Evolutionary conservation across 2,329 filamentous ascomycete genomes (phyloP).

Genomic region (Phialophora expanda): DNA sequence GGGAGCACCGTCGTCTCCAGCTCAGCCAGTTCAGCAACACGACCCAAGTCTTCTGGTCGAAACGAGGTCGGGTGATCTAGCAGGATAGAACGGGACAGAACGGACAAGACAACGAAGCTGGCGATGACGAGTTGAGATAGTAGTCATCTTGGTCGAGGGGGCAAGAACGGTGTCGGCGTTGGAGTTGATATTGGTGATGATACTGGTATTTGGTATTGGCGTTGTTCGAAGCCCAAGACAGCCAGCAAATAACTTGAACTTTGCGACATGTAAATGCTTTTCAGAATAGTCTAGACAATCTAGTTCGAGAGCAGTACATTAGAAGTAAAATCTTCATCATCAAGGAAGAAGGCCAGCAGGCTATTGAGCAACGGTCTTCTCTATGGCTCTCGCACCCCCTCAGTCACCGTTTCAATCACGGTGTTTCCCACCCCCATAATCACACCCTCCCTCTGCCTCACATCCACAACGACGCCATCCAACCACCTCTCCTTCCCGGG

Average conservation of each 20-base stretch:
- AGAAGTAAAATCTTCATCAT: too few relatives aligned
- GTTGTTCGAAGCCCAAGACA: background rate
- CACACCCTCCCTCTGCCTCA: constrained; percentile 1
- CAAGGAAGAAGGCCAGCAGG: too few relatives aligned
- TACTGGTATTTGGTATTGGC: background rate
- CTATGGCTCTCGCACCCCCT: background rate
- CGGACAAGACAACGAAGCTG: background rate
- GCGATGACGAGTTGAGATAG: background rate
- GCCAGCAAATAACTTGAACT: background rate
- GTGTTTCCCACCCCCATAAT: background rate
- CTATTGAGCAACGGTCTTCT: background rate
- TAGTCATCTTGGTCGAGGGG: too few relatives aligned
- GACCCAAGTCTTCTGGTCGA: background rate
- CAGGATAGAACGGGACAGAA: background rate
- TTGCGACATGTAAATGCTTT: background rate
- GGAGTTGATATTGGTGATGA: background rate
- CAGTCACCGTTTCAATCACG: background rate
- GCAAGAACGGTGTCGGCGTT: background rate
- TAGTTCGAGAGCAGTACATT: too few relatives aligned
- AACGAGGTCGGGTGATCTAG: background rate
- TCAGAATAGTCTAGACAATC: too few relatives aligned
- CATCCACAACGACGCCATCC: constrained; percentile 20
- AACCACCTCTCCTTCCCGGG: constrained; percentile 3
- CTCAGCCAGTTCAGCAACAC: background rate
- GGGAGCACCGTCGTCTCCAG: background rate